Evolutionary conservation across 2,329 filamentous ascomycete species (phyloP).

Genomic region (Aspergillus nomiae): DNA sequence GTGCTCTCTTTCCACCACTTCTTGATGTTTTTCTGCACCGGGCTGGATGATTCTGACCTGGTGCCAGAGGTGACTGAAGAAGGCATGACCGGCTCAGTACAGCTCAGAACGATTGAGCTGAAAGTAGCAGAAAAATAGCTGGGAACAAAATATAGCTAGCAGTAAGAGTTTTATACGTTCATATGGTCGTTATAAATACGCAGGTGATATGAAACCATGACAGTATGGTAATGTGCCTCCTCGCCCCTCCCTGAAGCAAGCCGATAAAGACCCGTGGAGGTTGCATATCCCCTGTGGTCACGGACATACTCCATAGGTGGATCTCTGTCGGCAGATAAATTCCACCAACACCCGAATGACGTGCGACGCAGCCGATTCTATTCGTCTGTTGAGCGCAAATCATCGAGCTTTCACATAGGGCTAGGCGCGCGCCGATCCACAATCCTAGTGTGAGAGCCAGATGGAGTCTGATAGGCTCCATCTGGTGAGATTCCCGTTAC

Average conservation of each 20-base stretch:
- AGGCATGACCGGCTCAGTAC: not conserved
- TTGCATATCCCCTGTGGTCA: not conserved
- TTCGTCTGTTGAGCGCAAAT: not conserved
- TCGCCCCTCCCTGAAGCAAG: not conserved
- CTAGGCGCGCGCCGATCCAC: constrained; percentile 1
- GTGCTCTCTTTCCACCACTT: constrained; percentile 60
- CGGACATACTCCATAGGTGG: constrained; percentile 1
- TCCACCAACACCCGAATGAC: not conserved
- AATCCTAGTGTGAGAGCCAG: not conserved
- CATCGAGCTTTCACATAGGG: not conserved
- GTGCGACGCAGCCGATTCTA: not conserved
- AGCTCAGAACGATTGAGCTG: not conserved
- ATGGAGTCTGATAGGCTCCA: not conserved
- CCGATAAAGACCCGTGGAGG: not conserved
- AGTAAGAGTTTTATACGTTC: not conserved
- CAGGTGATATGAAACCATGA: not conserved
- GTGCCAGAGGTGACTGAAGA: not conserved
- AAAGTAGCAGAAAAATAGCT: not conserved
- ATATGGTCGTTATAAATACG: not conserved
- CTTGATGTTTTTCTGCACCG: not conserved
- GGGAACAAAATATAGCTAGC: not conserved
- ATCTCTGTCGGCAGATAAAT: not conserved
- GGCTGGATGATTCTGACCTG: not conserved
- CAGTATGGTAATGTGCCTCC: not conserved
- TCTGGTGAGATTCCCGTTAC: constrained; percentile 1